A percentile compares a stretch with the other conserved stretches of the same genome.
phyloP scores from a whole-genome alignment of 805 yeast species.

The Lachancea waltii region DNA sequence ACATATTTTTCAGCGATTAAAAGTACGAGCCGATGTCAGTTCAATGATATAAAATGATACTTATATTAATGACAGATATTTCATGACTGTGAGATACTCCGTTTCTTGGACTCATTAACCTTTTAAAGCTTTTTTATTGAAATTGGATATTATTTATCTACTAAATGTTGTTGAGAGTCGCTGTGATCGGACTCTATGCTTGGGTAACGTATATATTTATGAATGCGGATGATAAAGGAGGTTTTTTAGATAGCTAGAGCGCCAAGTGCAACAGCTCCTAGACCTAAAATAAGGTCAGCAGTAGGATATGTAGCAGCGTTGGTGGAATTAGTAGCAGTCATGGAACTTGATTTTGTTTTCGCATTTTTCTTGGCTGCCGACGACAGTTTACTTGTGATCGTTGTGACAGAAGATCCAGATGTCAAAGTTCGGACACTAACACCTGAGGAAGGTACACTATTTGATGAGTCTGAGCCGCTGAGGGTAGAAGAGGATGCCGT shows the following conservation, averaged over 20 bases:
- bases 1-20: too few relatives aligned
- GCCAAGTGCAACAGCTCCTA: conserved; percentile 18
- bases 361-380: conserved; percentile 1
- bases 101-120: too few relatives aligned
- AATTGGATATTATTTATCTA: too few relatives aligned
- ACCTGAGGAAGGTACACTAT: not conserved
- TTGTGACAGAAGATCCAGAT: conserved; percentile 2
- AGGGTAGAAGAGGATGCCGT: conserved; percentile 8
- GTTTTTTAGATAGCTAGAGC: conserved; percentile 5
- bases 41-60: too few relatives aligned
- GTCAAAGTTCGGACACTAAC: not conserved
- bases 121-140: too few relatives aligned
- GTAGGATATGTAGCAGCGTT: conserved; percentile 13
- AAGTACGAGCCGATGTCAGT: too few relatives aligned
- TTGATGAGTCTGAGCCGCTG: not conserved
- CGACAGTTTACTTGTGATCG: not conserved
- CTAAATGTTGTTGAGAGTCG: too few relatives aligned
- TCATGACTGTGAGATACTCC: too few relatives aligned
- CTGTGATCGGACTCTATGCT: not conserved
- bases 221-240: conserved; percentile 1
- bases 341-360: conserved; percentile 7
- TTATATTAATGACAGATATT: too few relatives aligned
- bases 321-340: conserved; percentile 14
- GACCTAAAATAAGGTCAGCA: conserved; percentile 8
- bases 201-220: not conserved